Percentiles rank a stretch among this genome's conserved stretches.
These are phyloP conservation scores for Penicillium paradoxum DNA, from an alignment of 495 filamentous ascomycete species.

Conservation along the genomic window DNA sequence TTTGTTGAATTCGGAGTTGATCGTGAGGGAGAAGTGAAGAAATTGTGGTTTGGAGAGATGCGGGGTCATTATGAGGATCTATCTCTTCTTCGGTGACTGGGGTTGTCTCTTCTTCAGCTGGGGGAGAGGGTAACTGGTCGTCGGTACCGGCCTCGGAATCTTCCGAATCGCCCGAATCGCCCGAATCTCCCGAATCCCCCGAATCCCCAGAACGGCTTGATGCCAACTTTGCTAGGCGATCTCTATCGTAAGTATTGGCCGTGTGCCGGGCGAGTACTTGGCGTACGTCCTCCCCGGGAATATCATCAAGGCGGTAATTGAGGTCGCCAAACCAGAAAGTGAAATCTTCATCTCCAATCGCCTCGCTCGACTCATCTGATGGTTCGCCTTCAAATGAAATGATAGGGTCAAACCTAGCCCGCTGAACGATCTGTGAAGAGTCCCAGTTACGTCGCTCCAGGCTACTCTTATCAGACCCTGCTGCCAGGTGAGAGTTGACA, in stretches of 20 bases:
- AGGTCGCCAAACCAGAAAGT: slow-evolving; percentile 96
- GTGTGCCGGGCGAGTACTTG: slow-evolving; percentile 79
- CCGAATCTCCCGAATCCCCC: slow-evolving; percentile 2
- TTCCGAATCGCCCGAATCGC: slow-evolving; percentile 16
- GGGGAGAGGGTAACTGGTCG: slow-evolving; percentile 4
- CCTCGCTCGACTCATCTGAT: slow-evolving; percentile 50
- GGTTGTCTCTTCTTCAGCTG: slow-evolving; percentile 3
- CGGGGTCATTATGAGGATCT: slow-evolving; percentile 51
- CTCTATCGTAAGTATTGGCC: slow-evolving; percentile 63
- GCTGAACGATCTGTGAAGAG: slow-evolving; percentile 64
- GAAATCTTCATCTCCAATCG: slow-evolving; percentile 87
- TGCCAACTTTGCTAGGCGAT: slow-evolving; percentile 24
- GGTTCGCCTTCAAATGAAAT: slow-evolving; percentile 48
- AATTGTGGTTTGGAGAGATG: slow-evolving; percentile 76
- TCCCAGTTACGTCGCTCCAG: slow-evolving; percentile 90
- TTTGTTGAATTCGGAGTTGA: slow-evolving; percentile 73
- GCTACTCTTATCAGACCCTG: slow-evolving; percentile 70
- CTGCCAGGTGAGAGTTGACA: slow-evolving; percentile 84
- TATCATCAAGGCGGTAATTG: slow-evolving; percentile 86
- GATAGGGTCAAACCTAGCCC: slow-evolving; percentile 71
- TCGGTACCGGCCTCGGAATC: slow-evolving; percentile 4
- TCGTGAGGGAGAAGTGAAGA: slow-evolving; percentile 85
- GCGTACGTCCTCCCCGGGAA: slow-evolving; percentile 87
- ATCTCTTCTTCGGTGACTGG: slow-evolving; percentile 31
- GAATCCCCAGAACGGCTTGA: slow-evolving; percentile 30